Evolutionary conservation across 2,329 filamentous ascomycete genomes (phyloP).

Genomic region (Thermothelomyces thermophilus): DNA sequence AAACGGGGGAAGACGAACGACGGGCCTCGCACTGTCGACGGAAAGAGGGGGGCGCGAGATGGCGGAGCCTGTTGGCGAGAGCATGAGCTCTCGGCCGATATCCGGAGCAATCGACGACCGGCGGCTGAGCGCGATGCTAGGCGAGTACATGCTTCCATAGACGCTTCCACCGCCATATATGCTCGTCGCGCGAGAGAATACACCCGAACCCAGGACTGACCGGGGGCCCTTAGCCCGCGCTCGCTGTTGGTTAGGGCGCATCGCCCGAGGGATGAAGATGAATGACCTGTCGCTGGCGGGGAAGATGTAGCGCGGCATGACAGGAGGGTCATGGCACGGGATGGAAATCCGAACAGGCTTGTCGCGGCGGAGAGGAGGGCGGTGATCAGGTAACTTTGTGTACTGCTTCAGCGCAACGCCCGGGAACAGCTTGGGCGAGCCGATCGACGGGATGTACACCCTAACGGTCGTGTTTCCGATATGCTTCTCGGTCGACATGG

Average conservation of each 20-base stretch:
- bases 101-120: slow-evolving; percentile 71
- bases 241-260: slow-evolving; percentile 86
- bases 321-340: slow-evolving; percentile 53
- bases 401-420: slow-evolving; percentile 81
- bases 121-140: slow-evolving; percentile 81
- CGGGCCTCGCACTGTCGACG: slow-evolving; percentile 58
- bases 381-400: slow-evolving; percentile 88
- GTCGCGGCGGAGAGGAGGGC: slow-evolving; percentile 86
- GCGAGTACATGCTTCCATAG: slow-evolving; percentile 70
- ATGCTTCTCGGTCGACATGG: slow-evolving; percentile 75
- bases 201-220: slow-evolving; percentile 61
- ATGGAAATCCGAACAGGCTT: slow-evolving; percentile 94
- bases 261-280: slow-evolving; percentile 91
- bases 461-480: slow-evolving; percentile 81
- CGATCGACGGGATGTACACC: slow-evolving; percentile 72
- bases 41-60: slow-evolving; percentile 61
- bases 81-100: slow-evolving; percentile 62
- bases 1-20: slow-evolving; percentile 75
- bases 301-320: slow-evolving; percentile 74
- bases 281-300: slow-evolving; percentile 87
- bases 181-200: slow-evolving; percentile 74
- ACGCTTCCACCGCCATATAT: slow-evolving; percentile 60
- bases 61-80: slow-evolving; percentile 74
- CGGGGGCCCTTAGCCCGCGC: slow-evolving; percentile 68
- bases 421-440: slow-evolving; percentile 62